Percentiles rank a stretch among this genome's conserved stretches.
phyloP scores from a whole-genome alignment of 176 grass and related monocot genomes.

The Panicum miliaceum region DNA sequence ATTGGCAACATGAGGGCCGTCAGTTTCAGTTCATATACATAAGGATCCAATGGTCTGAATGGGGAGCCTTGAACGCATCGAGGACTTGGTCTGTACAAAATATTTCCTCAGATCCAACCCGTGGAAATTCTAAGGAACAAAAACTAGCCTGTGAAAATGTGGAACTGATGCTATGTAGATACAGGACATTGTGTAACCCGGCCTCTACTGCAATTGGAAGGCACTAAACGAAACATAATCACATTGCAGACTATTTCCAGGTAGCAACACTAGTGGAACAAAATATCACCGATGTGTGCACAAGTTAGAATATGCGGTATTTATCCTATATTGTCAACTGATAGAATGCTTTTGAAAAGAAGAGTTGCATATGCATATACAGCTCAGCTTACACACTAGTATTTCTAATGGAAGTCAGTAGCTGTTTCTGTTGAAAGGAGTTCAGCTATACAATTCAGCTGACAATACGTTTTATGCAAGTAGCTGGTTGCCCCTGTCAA shows the following conservation, averaged over 20 bases:
- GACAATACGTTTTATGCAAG: background rate
- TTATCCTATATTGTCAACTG: background rate
- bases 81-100: background rate
- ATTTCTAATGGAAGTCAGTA: background rate
- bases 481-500: background rate
- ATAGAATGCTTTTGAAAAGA: background rate
- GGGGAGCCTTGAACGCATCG: background rate
- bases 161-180: background rate
- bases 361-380: constrained; percentile 1
- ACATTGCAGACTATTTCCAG: background rate
- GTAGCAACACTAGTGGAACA: background rate
- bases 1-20: background rate
- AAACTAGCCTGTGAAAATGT: background rate
- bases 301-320: background rate
- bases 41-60: background rate
- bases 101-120: background rate
- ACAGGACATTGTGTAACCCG: background rate
- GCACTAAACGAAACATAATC: background rate
- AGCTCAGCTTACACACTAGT: background rate
- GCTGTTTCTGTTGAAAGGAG: background rate
- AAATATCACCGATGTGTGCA: background rate
- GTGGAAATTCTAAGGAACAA: background rate
- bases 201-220: background rate
- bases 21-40: background rate
- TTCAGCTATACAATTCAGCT: background rate